Base-by-base conservation (phyloP, 2,329 filamentous ascomycete species). In the Ceratocystis alfenasii region DNA sequence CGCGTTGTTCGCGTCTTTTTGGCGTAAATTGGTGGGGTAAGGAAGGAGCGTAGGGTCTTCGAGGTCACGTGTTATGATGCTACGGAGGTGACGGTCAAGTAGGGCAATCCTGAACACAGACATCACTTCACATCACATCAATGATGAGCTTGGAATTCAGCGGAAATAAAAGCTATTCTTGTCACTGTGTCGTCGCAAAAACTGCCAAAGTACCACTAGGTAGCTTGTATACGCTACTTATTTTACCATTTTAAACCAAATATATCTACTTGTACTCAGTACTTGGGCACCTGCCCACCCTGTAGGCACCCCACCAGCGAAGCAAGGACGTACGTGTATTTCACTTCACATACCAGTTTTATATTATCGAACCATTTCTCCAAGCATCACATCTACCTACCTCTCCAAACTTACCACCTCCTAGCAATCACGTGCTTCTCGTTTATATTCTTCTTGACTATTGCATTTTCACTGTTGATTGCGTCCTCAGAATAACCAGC, bases 21-120 rank as follows among this genome's bases (percentile, higher is more conserved):
- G 66, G 66, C 46, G 57, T 65, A 46, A 65, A 65, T 67, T 65
- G 63, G 66, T 36, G 63, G 66, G 66, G 59, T 62, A 62, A 30
- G 3, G 17, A 62, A 30, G 3, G 17, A 59, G 20, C 20, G 20
- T 25, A 25, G 28, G 44, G 25, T 59, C 41, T 4, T 36, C 15
- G 44, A 5, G 22, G 36, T 65, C 66, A 67, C 57, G 66, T 67
- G 66, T 15, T 20, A n/a, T 3, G 17, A 10, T 12, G 8, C 28
- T 25, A 10, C n/a, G 4, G 36, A 41, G 8, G 3, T 41, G 36
- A 12, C 5, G 12, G 33, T 36, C 33, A 36, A 8, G 7, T 10
- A 36, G 33, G 36, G 36, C 36, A 41, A 41, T 41, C 36, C 36
- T 12, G 10, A 41, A 12, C 45, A 22, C 15, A 25, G 15, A 22